Conservation (phyloP, 139 green algal species). For the Chlamydomonas applanata region DNA sequence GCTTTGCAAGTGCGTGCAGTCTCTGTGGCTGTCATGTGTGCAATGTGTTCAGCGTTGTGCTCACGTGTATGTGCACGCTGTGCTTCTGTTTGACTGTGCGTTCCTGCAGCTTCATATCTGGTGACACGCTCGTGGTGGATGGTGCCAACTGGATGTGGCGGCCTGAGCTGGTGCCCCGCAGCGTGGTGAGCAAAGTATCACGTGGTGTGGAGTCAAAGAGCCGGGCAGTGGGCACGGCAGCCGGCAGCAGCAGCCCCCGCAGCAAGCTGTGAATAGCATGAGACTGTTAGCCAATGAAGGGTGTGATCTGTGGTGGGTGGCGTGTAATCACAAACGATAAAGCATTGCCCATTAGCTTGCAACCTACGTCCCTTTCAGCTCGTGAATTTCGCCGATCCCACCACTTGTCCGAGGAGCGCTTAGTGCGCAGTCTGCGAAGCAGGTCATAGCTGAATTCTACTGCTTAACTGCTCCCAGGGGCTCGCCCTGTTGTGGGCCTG, state of each 20-base stretch:
- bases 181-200: slow-evolving; percentile 51
- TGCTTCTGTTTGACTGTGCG: neutral
- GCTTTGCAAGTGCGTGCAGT: neutral
- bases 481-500: too few species aligned
- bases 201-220: slow-evolving; percentile 67
- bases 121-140: slow-evolving; percentile 84
- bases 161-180: slow-evolving; percentile 53
- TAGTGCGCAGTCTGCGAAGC: too few species aligned
- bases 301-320: too few species aligned
- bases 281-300: too few species aligned
- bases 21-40: neutral
- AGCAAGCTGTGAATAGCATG: slow-evolving; percentile 64
- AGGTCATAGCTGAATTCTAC: too few species aligned
- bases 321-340: too few species aligned
- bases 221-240: slow-evolving; percentile 56
- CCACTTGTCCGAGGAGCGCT: too few species aligned
- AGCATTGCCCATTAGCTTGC: too few species aligned
- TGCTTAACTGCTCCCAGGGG: too few species aligned
- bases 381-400: too few species aligned
- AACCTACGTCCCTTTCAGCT: too few species aligned
- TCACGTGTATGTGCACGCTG: neutral
- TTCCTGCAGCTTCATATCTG: slow-evolving; percentile 29
- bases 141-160: slow-evolving; percentile 79
- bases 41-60: neutral
- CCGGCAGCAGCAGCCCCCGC: neutral